Evolutionary conservation across 352 stramenopile species (phyloP), one percentile per base, ranked within the genome.

Genomic region (Lagenidium giganteum): DNA sequence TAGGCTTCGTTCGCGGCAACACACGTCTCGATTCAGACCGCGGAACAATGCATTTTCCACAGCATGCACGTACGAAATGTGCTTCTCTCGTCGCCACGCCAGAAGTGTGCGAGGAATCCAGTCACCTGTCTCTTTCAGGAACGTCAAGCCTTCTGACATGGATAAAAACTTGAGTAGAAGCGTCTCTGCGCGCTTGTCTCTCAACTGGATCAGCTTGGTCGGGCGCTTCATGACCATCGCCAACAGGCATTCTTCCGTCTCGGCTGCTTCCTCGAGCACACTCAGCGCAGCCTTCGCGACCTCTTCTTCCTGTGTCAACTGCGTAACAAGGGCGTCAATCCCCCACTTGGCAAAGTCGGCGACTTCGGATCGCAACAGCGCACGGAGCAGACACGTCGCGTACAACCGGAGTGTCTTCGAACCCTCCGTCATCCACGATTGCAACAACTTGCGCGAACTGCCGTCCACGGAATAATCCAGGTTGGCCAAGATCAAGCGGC

Each of bases 401-500:
- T 93, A 95, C 37, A 95, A 48, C 32, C 83, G 80, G 22, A 95
- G 47, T 4, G 83, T 62, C 50, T 95, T 92, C 0, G 83, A 95
- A 13, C 83, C 83, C 44, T 85, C 70, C 32, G 65, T 70, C 83
- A 95, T 95, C 83, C 83, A 95, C 42, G 81, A 89, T 43, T 91
- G 82, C 11, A 95, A 61, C 45, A 95, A 42, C 45, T 95, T 91
- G 9, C 83, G 79, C 6, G 80, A 93, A 23, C 80, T 92, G 5
- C 83, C 83, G 34, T 95, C 80, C 25, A 95, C 74, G 1, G 83
- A 91, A 54, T 95, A 95, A 39, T 95, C 83, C 42, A 95, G 46
- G 47, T 95, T 95, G 8, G 80, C 81, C 21, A 95, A 65, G 47
- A 95, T 95, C 14, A 95, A 54, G 2, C 83, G 76, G 40, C 83